Conservation (phyloP, 2,329 filamentous ascomycete genomes). For the Ophiostoma sp. region DNA sequence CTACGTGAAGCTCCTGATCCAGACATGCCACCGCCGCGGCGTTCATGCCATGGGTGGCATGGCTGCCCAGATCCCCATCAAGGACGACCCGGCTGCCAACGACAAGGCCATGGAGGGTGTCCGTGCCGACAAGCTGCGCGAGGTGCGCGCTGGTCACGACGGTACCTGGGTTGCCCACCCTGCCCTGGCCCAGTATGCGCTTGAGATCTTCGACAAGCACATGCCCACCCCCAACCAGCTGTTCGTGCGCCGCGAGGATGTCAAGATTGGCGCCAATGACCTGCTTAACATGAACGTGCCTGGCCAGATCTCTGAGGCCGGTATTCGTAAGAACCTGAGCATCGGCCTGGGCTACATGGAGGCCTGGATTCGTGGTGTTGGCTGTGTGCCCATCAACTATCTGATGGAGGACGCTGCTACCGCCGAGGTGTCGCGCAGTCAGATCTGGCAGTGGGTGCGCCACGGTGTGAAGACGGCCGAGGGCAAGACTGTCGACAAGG, state of each 20-base stretch:
- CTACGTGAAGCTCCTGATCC: conserved; percentile 94
- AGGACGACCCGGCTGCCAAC: conserved; percentile 85
- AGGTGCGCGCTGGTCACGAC: conserved; percentile 92
- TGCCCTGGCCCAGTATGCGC: conserved; percentile 78
- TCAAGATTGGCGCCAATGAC: conserved; percentile 78
- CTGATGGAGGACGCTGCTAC: conserved; percentile 85
- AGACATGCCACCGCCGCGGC: conserved; percentile 92
- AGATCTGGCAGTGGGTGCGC: conserved; percentile 94
- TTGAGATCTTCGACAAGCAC: conserved; percentile 92
- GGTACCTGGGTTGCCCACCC: conserved; percentile 97
- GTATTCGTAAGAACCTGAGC: conserved; percentile 95
- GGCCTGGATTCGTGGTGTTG: conserved; percentile 89
- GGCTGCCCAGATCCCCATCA: conserved; percentile 98
- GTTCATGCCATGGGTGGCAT: conserved; percentile 99
- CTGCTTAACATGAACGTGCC: conserved; percentile 98
- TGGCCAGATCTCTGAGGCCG: conserved; percentile 83
- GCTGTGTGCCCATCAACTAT: conserved; percentile 65
- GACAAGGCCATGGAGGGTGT: conserved; percentile 91
- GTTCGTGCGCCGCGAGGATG: conserved; percentile 83
- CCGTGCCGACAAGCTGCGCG: conserved; percentile 89
- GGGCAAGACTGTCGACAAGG: conserved; percentile 89
- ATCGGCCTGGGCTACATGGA: conserved; percentile 98
- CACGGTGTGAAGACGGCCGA: conserved; percentile 70
- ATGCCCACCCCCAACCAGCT: conserved; percentile 99
- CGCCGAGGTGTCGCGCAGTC: conserved; percentile 87